Evolutionary conservation across 2,329 filamentous ascomycete species (phyloP).

Genomic region (Chrysoporthe cubensis): DNA sequence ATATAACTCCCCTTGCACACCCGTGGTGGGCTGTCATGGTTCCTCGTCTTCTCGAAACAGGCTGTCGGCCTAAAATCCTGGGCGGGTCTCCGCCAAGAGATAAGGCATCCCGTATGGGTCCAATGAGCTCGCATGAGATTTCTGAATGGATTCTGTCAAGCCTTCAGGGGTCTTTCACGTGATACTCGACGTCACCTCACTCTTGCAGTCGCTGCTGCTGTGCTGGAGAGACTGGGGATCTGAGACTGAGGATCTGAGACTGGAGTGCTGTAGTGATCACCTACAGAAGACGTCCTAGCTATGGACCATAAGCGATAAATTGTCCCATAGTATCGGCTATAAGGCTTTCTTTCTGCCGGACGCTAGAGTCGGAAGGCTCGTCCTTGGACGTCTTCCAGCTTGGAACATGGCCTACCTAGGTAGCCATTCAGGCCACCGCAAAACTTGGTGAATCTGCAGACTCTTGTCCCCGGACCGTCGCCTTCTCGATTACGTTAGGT

Average conservation of each 20-base stretch:
- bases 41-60: slow-evolving; percentile 23
- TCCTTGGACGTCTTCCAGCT: no score
- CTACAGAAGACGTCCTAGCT: no score
- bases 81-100: slow-evolving; percentile 26
- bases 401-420: no score
- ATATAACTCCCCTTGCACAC: neutral
- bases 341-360: neutral
- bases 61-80: slow-evolving; percentile 19
- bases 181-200: slow-evolving; percentile 19
- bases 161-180: slow-evolving; percentile 23
- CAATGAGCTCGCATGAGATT: slow-evolving; percentile 27
- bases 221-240: neutral
- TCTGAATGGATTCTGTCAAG: slow-evolving; percentile 26
- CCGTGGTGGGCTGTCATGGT: slow-evolving; percentile 10
- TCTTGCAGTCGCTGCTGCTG: neutral
- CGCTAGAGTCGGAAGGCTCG: no score
- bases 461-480: neutral
- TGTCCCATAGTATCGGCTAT: neutral
- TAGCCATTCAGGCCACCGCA: neutral
- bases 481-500: neutral
- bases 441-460: neutral
- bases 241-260: neutral
- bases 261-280: no score
- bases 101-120: slow-evolving; percentile 6
- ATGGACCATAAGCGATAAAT: neutral